A percentile compares a stretch with the other conserved stretches of the same genome.
These are phyloP conservation scores for Tulasnella sp. DNA, from an alignment of 768 basidiomycete species.

Conservation along the genomic window DNA sequence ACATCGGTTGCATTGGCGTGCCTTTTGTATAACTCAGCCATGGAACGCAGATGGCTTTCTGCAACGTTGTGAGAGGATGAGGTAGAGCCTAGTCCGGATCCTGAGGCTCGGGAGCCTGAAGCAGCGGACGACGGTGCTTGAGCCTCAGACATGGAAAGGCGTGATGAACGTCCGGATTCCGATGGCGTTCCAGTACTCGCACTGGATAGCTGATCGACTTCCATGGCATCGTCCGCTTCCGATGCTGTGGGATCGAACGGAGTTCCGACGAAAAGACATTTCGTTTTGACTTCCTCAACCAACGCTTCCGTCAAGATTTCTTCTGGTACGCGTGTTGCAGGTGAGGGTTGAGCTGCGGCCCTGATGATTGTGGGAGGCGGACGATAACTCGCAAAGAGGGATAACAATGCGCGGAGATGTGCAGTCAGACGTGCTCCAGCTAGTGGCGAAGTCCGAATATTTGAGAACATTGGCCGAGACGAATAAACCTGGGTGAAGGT, in stretches of 20 bases:
- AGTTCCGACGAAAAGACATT: conserved; percentile 75
- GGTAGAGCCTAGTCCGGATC: neutral
- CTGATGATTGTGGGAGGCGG: conserved; percentile 68
- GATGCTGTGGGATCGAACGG: conserved; percentile 3
- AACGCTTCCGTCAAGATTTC: conserved; percentile 69
- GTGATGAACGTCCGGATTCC: neutral
- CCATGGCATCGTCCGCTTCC: conserved; percentile 15
- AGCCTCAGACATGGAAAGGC: conserved; percentile 9
- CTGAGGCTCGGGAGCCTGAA: neutral
- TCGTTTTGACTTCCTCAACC: conserved; percentile 84
- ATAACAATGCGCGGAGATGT: conserved; percentile 70
- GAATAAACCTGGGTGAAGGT: conserved; percentile 59
- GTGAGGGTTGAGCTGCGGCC: conserved; percentile 46
- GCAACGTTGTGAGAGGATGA: conserved; percentile 17
- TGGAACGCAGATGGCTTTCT: conserved; percentile 49
- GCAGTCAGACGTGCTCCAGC: conserved; percentile 74
- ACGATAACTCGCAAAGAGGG: conserved; percentile 74
- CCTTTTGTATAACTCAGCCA: conserved; percentile 58
- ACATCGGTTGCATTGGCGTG: conserved; percentile 71
- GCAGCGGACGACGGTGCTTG: neutral
- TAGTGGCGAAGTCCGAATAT: conserved; percentile 71
- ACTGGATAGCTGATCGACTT: conserved; percentile 14
- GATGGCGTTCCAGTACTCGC: neutral
- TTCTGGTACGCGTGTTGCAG: conserved; percentile 47
- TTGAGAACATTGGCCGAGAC: conserved; percentile 74